phyloP scores from a whole-genome alignment of 495 filamentous ascomycete genomes.

The Paragyromitra xinjiangensis region DNA sequence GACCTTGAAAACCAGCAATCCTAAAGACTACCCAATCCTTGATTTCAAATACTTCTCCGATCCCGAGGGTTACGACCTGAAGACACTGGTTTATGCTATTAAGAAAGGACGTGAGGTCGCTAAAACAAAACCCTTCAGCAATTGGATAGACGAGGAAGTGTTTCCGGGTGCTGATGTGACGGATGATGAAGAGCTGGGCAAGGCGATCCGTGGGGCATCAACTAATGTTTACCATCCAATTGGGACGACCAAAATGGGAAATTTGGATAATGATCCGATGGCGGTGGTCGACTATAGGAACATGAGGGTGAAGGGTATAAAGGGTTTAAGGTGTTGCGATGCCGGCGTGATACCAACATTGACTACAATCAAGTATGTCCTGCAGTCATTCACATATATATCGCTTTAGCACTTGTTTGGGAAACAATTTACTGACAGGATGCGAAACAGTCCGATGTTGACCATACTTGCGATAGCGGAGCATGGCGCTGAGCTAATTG shows the following conservation, averaged over 20 bases:
- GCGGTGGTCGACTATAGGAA: background rate
- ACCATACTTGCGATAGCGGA: background rate
- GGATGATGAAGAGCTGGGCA: slow-evolving; percentile 74
- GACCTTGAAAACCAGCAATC: slow-evolving; percentile 75
- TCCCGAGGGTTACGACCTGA: slow-evolving; percentile 80
- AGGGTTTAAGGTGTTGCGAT: background rate
- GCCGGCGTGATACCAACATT: background rate
- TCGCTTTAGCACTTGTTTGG: background rate
- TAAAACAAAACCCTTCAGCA: slow-evolving; percentile 73
- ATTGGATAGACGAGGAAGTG: slow-evolving; percentile 82
- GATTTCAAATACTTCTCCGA: slow-evolving; percentile 93
- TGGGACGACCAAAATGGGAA: slow-evolving; percentile 88
- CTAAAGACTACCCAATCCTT: slow-evolving; percentile 76
- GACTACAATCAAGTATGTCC: slow-evolving; percentile 6
- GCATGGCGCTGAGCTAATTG: background rate
- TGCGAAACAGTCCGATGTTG: slow-evolving; percentile 4
- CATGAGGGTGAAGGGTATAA: background rate
- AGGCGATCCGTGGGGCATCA: slow-evolving; percentile 77
- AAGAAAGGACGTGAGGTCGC: slow-evolving; percentile 76
- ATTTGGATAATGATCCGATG: slow-evolving; percentile 67
- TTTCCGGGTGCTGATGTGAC: slow-evolving; percentile 75
- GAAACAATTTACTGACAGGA: background rate
- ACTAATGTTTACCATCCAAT: slow-evolving; percentile 89
- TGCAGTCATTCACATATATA: background rate
- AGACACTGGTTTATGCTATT: slow-evolving; percentile 80